phyloP scores from a whole-genome alignment of 371 early-diverging fungal genomes.

The Syncephalastrum contaminatum region DNA sequence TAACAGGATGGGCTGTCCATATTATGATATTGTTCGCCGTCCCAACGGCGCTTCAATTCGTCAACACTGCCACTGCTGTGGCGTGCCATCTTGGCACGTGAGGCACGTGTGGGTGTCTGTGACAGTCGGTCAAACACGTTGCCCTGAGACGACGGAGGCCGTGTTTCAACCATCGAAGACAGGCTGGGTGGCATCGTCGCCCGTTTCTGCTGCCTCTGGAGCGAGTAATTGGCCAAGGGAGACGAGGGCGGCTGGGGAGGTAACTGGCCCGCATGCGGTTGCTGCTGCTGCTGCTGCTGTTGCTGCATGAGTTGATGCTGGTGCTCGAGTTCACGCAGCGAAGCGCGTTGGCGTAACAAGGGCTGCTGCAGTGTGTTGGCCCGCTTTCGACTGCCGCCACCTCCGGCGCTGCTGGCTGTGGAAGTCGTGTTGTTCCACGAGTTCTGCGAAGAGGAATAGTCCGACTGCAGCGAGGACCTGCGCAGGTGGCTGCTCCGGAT shows the following conservation, averaged over 20 bases:
- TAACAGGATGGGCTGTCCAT: too few relatives aligned
- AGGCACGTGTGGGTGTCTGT: conserved; percentile 50
- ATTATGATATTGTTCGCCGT: conserved; percentile 17
- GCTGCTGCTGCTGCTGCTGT: conserved; percentile 16
- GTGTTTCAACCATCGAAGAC: conserved; percentile 13
- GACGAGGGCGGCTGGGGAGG: conserved; percentile 23
- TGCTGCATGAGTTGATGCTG: conserved; percentile 14
- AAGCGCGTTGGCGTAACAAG: conserved; percentile 18
- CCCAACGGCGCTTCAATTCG: conserved; percentile 40
- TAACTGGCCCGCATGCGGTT: conserved; percentile 2
- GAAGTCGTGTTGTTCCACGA: conserved; percentile 12
- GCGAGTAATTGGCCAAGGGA: conserved; percentile 11
- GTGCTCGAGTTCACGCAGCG: conserved; percentile 20
- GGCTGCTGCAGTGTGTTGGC: conserved; percentile 28
- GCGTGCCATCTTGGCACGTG: conserved; percentile 42
- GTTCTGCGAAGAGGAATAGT: conserved; percentile 28
- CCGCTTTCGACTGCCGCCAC: conserved; percentile 19
- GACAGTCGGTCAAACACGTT: conserved; percentile 50
- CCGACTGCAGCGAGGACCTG: conserved; percentile 42
- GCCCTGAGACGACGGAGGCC: conserved; percentile 16
- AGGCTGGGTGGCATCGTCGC: conserved; percentile 7
- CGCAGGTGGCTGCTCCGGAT: conserved; percentile 43
- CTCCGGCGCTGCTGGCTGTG: neutral
- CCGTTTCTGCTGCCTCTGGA: conserved; percentile 8
- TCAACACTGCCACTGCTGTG: conserved; percentile 49